phyloP scores from a whole-genome alignment of 2,329 filamentous ascomycete species.

The Emydomyces testavorans region DNA sequence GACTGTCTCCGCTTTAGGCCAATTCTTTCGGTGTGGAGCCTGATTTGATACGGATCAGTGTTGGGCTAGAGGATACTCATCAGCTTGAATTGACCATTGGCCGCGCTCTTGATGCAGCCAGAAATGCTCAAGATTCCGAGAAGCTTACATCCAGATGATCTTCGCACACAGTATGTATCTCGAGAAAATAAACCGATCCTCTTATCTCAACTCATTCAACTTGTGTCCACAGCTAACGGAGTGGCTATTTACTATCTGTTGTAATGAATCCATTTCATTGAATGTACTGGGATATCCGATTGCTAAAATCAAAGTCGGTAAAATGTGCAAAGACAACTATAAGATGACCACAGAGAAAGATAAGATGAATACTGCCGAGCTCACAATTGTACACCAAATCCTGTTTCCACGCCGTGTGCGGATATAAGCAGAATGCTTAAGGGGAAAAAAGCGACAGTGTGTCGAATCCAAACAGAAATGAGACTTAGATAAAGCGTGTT shows the following conservation, averaged over 20 bases:
- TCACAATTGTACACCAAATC: background rate
- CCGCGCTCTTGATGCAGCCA: slow-evolving; percentile 52
- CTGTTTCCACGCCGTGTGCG: background rate
- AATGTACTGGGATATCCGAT: background rate
- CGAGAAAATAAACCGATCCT: background rate
- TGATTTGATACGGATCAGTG: slow-evolving; percentile 71
- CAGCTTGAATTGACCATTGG: slow-evolving; percentile 54
- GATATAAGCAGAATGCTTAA: background rate
- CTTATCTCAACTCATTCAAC: no score
- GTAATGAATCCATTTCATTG: slow-evolving; percentile 2
- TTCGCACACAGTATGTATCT: background rate
- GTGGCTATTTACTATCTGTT: background rate
- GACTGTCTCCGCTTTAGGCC: slow-evolving; percentile 38
- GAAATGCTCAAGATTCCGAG: background rate
- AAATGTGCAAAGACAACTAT: background rate
- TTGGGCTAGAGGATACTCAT: slow-evolving; percentile 70
- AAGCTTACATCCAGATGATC: background rate
- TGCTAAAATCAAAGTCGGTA: background rate
- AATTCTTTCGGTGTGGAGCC: slow-evolving; percentile 66
- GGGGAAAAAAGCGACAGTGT: background rate
- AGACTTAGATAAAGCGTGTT: no score
- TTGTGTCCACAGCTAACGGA: background rate
- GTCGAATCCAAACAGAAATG: background rate
- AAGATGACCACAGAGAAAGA: no score
- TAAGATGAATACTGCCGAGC: background rate